phyloP scores from a whole-genome alignment of 768 basidiomycete species.

The Pleurotus tuber-regium region DNA sequence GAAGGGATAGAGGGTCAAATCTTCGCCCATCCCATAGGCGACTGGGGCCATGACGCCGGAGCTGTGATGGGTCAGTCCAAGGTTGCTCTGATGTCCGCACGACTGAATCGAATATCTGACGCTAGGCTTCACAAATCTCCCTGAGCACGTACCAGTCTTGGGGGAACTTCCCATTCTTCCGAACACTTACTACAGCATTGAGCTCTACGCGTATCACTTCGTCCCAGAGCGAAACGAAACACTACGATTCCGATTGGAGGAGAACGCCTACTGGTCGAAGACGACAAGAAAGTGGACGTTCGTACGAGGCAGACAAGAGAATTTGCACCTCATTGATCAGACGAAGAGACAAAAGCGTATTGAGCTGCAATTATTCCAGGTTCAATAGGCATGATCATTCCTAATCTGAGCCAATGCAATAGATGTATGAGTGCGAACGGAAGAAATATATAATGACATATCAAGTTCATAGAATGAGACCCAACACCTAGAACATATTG shows the following conservation, averaged over 20 bases:
- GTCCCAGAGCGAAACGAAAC: constrained; percentile 48
- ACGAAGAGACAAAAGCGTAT: constrained; percentile 11
- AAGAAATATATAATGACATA: too few relatives aligned
- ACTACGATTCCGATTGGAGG: constrained; percentile 42
- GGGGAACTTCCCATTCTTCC: constrained; percentile 47
- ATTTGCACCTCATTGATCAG: constrained; percentile 38
- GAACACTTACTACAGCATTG: constrained; percentile 52
- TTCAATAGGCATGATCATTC: background rate
- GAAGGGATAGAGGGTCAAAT: constrained; percentile 48
- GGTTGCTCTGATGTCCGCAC: background rate
- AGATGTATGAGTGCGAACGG: background rate
- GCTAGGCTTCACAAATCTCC: constrained; percentile 43
- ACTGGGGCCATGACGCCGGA: constrained; percentile 54
- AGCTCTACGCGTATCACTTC: constrained; percentile 47
- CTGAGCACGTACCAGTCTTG: constrained; percentile 41
- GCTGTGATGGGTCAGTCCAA: constrained; percentile 41
- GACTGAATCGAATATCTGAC: background rate
- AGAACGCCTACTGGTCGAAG: constrained; percentile 41
- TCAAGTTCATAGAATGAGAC: background rate
- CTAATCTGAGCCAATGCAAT: background rate
- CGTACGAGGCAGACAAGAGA: constrained; percentile 48
- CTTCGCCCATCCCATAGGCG: constrained; percentile 54
- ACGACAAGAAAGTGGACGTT: constrained; percentile 42
- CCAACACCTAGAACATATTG: constrained; percentile 66
- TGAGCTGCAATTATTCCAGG: background rate